Base-by-base conservation (phyloP, 2,329 filamentous ascomycete genomes). In the Keithomyces neogunnii region DNA sequence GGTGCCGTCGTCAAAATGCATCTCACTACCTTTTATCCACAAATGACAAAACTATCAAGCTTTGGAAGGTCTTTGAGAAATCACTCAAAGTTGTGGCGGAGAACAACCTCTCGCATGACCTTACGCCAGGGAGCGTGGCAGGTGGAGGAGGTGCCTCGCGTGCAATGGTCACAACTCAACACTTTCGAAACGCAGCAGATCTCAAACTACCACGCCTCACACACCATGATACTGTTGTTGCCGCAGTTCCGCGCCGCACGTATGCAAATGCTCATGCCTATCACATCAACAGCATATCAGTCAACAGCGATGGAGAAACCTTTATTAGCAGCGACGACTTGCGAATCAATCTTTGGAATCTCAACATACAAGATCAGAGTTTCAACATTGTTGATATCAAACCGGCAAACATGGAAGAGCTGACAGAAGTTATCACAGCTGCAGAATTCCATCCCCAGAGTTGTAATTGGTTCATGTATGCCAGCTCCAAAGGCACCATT, bases 341-440 rank as follows among this genome's bases (percentile, higher is more conserved):
- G 57, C 86, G 93, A 56, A 95, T 99, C 77, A 99, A 99, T 70
- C 77, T 99, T 51, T 99, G 93, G 93, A 97, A 99, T 68, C 77
- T 97, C 61, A 97, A 97, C 71, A 99, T 99, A 57, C 93, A 99
- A 69, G 92, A 97, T 62, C 92, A 97, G 73, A 97, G 93, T 75
- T 99, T 99, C 81, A 99, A 99, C 73, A 99, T 99, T 66, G 93
- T 99, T 56, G 93, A 99, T 69, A 99, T 99, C 77, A 99, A 99
- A 72, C 93, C 93, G 7, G 93, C 93, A 40, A 99, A 99, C 69
- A 99, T 99, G 93, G 93, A 99, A 72, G 93, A 99, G 74, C 78
- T 99, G 58, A 99, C 93, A 1, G 93, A 99, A 70, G 93, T 99
- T 60, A 97, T 99, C 66, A 99, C 93, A 10, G 93, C 93, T 42